These are phyloP conservation scores for Penicillium expansum DNA, from an alignment of 2,329 filamentous ascomycete genomes.

Conservation along the genomic window DNA sequence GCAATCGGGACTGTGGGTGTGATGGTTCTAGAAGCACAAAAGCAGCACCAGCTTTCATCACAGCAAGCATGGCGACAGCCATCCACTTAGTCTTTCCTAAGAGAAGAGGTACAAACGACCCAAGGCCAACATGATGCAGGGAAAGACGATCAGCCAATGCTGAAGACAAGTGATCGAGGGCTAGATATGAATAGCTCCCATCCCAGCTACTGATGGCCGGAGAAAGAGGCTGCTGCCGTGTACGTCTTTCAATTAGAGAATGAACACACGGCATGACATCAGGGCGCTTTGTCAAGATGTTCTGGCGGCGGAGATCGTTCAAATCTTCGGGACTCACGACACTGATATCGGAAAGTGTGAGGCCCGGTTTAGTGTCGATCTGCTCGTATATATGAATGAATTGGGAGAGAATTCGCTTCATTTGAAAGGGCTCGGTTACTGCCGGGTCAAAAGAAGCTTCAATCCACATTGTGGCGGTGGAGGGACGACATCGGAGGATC, in stretches of 20 bases:
- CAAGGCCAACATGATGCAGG: not conserved
- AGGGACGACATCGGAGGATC: slow-evolving; percentile 12
- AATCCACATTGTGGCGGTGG: not conserved
- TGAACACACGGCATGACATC: not conserved
- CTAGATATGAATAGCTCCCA: slow-evolving; percentile 6
- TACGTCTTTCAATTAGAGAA: not conserved
- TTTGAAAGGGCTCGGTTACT: slow-evolving; percentile 6
- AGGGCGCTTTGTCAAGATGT: not conserved
- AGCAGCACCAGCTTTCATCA: slow-evolving; percentile 31
- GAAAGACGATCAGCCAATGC: not conserved
- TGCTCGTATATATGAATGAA: slow-evolving; percentile 14
- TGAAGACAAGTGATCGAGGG: not conserved
- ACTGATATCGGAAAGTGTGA: not conserved
- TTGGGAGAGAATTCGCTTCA: slow-evolving; percentile 12
- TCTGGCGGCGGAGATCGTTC: not conserved
- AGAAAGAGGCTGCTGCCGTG: not conserved
- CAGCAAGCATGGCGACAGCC: slow-evolving; percentile 28
- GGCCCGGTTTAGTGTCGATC: not conserved
- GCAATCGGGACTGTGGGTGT: not conserved
- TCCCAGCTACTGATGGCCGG: slow-evolving; percentile 13
- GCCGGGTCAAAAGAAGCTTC: slow-evolving; percentile 14
- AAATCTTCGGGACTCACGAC: not conserved
- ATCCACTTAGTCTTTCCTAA: slow-evolving; percentile 12
- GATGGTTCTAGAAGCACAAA: slow-evolving; percentile 23
- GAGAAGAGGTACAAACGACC: slow-evolving; percentile 4